Evolutionary conservation across 2,329 filamentous ascomycete genomes (phyloP).

Genomic region (Penicillium paneum): DNA sequence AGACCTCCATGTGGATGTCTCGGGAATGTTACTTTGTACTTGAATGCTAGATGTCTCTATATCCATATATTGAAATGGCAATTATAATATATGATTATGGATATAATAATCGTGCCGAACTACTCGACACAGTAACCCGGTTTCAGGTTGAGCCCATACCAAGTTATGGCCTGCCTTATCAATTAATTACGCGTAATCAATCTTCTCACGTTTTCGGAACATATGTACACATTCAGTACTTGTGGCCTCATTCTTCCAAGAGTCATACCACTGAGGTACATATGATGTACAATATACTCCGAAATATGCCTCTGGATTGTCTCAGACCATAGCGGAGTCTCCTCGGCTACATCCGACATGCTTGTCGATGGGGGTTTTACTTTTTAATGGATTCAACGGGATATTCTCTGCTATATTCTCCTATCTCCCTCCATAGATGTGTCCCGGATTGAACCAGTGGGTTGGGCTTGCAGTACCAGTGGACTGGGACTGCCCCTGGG

Average conservation of each 20-base stretch:
- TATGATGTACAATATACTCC: not conserved
- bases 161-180: not conserved
- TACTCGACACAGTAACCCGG: not conserved
- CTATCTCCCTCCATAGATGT: not conserved
- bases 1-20: slow-evolving; percentile 25
- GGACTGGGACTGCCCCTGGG: not conserved
- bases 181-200: not conserved
- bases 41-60: not conserved
- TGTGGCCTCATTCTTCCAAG: not conserved
- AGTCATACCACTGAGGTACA: not conserved
- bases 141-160: slow-evolving; percentile 15
- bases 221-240: not conserved
- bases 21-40: not conserved
- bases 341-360: not conserved
- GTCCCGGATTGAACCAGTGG: not conserved
- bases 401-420: not conserved
- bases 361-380: too few relatives aligned
- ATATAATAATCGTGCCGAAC: not conserved
- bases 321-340: not conserved
- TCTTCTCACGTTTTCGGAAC: too few relatives aligned
- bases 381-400: too few relatives aligned
- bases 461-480: not conserved
- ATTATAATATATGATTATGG: not conserved
- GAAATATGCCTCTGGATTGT: not conserved
- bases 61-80: not conserved